phyloP scores from a whole-genome alignment of 352 stramenopile species.

The Pythium folliculosum region DNA sequence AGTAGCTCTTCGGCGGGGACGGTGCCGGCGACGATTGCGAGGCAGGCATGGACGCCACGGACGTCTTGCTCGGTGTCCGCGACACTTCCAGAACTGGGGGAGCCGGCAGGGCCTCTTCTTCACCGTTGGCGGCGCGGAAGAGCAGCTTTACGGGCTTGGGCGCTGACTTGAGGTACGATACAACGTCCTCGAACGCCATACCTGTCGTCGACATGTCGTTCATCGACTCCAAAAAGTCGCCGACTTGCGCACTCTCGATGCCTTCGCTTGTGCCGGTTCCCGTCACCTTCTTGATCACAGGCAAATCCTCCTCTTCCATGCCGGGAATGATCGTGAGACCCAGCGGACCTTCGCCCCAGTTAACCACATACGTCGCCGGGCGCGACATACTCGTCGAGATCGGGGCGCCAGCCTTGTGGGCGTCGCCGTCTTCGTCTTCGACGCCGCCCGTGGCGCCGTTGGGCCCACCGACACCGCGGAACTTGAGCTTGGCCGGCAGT shows the following conservation, averaged over 20 bases:
- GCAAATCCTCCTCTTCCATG: constrained; percentile 72
- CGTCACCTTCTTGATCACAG: constrained; percentile 89
- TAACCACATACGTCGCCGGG: constrained; percentile 68
- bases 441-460: constrained; percentile 16
- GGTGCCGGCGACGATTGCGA: constrained; percentile 15
- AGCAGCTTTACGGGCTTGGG: constrained; percentile 76
- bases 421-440: constrained; percentile 30
- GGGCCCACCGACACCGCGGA: constrained; percentile 77
- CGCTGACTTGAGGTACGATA: constrained; percentile 78
- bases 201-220: constrained; percentile 64
- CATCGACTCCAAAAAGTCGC: constrained; percentile 82
- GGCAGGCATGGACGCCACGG: neutral
- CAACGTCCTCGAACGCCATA: constrained; percentile 85
- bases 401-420: constrained; percentile 26
- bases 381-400: constrained; percentile 51
- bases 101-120: constrained; percentile 21
- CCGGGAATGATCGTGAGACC: constrained; percentile 86
- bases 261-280: constrained; percentile 75
- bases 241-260: constrained; percentile 82
- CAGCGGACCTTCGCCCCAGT: constrained; percentile 80
- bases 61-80: constrained; percentile 9
- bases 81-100: constrained; percentile 21
- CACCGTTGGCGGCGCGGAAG: constrained; percentile 55
- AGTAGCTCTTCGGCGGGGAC: constrained; percentile 30
- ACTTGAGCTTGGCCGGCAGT: constrained; percentile 78